Evolutionary conservation across 2,329 filamentous ascomycete species (phyloP).

Genomic region (Hortaea werneckii): DNA sequence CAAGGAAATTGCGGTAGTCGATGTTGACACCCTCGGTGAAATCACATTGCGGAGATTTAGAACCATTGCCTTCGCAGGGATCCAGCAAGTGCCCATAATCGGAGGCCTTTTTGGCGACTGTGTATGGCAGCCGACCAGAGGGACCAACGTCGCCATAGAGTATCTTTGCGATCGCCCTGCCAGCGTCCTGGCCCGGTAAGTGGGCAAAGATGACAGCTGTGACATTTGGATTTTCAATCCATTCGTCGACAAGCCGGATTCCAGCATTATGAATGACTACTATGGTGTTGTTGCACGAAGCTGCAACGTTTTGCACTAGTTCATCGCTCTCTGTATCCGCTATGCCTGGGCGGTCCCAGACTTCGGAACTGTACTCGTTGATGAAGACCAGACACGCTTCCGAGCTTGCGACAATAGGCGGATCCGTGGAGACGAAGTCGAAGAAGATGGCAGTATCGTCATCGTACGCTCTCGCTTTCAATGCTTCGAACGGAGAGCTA

Average conservation of each 20-base stretch:
- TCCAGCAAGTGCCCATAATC: slow-evolving; percentile 44
- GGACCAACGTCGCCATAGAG: slow-evolving; percentile 49
- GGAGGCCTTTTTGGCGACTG: slow-evolving; percentile 45
- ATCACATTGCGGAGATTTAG: slow-evolving; percentile 20
- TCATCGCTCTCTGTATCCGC: slow-evolving; percentile 40
- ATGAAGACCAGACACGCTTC: slow-evolving; percentile 47
- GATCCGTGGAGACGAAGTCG: slow-evolving; percentile 44
- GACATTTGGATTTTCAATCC: slow-evolving; percentile 53
- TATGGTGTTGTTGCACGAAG: slow-evolving; percentile 51
- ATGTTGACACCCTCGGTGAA: slow-evolving; percentile 29
- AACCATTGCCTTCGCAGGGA: slow-evolving; percentile 15
- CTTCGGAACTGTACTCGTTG: slow-evolving; percentile 40
- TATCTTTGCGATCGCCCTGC: slow-evolving; percentile 44
- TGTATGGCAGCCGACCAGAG: slow-evolving; percentile 53
- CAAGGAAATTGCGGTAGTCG: slow-evolving; percentile 27
- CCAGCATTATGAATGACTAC: slow-evolving; percentile 58
- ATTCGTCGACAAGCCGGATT: slow-evolving; percentile 49
- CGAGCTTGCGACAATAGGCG: slow-evolving; percentile 37
- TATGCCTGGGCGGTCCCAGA: slow-evolving; percentile 27
- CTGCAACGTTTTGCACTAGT: slow-evolving; percentile 48
- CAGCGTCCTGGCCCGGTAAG: slow-evolving; percentile 54
- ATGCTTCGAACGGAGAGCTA: slow-evolving; percentile 26
- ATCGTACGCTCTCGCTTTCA: slow-evolving; percentile 27
- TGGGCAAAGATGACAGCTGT: slow-evolving; percentile 56
- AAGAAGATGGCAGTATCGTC: slow-evolving; percentile 50